These are phyloP conservation scores for Friedmanniomyces endolithicus DNA, from an alignment of 495 filamentous ascomycete genomes.

Conservation along the genomic window DNA sequence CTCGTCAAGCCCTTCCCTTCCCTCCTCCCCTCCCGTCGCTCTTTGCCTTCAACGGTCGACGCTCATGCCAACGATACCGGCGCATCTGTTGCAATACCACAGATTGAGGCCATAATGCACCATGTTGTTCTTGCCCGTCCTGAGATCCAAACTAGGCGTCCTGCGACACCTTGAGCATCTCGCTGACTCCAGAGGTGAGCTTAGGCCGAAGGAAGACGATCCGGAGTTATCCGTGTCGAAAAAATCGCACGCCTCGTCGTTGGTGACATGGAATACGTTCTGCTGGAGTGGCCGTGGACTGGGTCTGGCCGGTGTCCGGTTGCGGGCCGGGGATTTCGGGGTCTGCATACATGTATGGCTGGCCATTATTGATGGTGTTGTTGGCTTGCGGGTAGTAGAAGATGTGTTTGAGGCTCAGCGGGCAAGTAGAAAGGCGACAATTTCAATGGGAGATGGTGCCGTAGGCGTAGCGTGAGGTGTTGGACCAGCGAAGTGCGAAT, in stretches of 20 bases:
- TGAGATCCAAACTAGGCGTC: constrained; percentile 13
- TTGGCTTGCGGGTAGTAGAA: too few species aligned
- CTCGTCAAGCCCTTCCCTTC: too few species aligned
- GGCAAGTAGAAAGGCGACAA: too few species aligned
- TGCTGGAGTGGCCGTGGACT: constrained; percentile 16
- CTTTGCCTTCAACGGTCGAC: constrained; percentile 15
- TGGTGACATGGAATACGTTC: constrained; percentile 19
- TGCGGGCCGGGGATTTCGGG: constrained; percentile 14
- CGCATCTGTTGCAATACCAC: constrained; percentile 22
- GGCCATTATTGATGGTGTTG: neutral
- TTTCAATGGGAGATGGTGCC: too few species aligned
- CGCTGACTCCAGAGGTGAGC: constrained; percentile 10
- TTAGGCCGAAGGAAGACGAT: neutral
- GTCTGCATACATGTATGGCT: constrained; percentile 13
- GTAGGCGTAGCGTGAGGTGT: too few species aligned
- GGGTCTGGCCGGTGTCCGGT: constrained; percentile 4
- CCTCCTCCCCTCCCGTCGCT: too few species aligned
- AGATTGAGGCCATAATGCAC: constrained; percentile 20
- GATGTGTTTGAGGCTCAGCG: too few species aligned
- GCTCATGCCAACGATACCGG: constrained; percentile 15
- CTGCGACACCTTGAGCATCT: constrained; percentile 21
- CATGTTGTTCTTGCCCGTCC: constrained; percentile 19
- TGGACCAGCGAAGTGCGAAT: too few species aligned
- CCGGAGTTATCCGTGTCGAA: neutral
- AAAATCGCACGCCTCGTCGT: constrained; percentile 3